Evolutionary conservation across 2,329 filamentous ascomycete species (phyloP).

Genomic region (Talaromyces sp.): DNA sequence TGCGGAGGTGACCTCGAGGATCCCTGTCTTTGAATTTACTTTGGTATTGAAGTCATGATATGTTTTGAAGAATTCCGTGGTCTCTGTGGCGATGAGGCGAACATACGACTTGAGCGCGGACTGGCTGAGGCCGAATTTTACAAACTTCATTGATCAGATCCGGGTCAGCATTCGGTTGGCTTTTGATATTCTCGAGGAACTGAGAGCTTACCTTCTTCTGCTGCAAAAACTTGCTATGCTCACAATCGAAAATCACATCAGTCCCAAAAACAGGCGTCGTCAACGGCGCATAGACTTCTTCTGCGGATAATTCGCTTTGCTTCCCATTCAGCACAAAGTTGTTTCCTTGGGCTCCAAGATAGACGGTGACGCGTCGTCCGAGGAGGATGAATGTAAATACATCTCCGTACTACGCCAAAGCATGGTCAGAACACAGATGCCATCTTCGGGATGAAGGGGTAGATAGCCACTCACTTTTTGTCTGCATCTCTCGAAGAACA

Average conservation of each 20-base stretch:
- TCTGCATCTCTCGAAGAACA: constrained; percentile 72
- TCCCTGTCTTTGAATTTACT: constrained; percentile 57
- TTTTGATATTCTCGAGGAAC: background rate
- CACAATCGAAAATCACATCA: constrained; percentile 87
- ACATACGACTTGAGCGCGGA: constrained; percentile 69
- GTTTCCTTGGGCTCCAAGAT: constrained; percentile 75
- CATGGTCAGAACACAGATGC: too few species aligned
- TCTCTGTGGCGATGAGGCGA: constrained; percentile 71
- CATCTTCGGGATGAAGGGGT: background rate
- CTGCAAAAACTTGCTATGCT: constrained; percentile 90
- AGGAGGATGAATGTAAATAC: constrained; percentile 86
- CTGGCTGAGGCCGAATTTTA: constrained; percentile 62
- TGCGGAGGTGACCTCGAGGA: constrained; percentile 67
- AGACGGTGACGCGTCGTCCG: constrained; percentile 85
- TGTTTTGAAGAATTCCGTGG: constrained; percentile 68
- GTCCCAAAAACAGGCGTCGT: constrained; percentile 71
- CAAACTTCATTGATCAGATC: constrained; percentile 42
- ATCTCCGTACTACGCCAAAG: constrained; percentile 66
- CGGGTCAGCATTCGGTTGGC: background rate
- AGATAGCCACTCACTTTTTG: constrained; percentile 60
- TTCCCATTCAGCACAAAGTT: constrained; percentile 92
- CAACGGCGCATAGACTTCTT: constrained; percentile 82
- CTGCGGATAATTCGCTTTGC: constrained; percentile 81
- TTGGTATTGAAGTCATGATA: constrained; percentile 59
- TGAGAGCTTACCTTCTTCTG: constrained; percentile 72